These are phyloP conservation scores for Oxyria digyna DNA, from an alignment of 148 eudicot species.

Conservation along the genomic window DNA sequence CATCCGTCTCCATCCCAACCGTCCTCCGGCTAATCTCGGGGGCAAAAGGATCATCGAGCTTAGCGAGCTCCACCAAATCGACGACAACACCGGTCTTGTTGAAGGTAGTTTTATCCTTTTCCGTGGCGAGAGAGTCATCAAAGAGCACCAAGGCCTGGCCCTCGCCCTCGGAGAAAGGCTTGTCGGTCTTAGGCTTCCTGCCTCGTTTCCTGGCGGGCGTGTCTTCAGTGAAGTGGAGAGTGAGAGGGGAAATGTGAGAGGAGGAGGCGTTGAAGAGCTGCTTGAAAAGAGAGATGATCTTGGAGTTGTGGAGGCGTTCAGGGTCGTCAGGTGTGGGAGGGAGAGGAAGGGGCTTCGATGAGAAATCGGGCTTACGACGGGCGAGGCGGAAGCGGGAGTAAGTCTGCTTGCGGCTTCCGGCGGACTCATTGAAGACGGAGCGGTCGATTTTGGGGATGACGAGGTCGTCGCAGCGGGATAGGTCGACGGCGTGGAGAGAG, in stretches of 20 bases:
- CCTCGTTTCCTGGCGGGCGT: conserved; percentile 33
- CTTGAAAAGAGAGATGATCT: conserved; percentile 42
- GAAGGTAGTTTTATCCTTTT: conserved; percentile 28
- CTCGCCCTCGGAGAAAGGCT: conserved; percentile 4
- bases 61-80: conserved; percentile 41
- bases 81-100: conserved; percentile 50
- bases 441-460: conserved; percentile 79
- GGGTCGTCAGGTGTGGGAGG: conserved; percentile 18
- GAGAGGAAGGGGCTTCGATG: conserved; percentile 22
- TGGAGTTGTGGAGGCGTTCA: conserved; percentile 42
- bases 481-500: conserved; percentile 38
- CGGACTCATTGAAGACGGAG: conserved; percentile 81
- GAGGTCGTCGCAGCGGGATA: conserved; percentile 49
- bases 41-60: conserved; percentile 47
- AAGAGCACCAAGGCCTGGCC: conserved; percentile 16
- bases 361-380: conserved; percentile 25
- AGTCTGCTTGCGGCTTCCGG: conserved; percentile 85
- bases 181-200: conserved; percentile 25
- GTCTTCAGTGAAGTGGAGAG: conserved; percentile 18
- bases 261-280: conserved; percentile 21
- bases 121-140: conserved; percentile 31
- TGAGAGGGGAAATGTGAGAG: conserved; percentile 19
- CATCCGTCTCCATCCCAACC: conserved; percentile 35
- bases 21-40: conserved; percentile 45
- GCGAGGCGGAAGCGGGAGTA: conserved; percentile 84